Base-by-base conservation (phyloP, 768 basidiomycete species). In the Boletus tylopilopsis region DNA sequence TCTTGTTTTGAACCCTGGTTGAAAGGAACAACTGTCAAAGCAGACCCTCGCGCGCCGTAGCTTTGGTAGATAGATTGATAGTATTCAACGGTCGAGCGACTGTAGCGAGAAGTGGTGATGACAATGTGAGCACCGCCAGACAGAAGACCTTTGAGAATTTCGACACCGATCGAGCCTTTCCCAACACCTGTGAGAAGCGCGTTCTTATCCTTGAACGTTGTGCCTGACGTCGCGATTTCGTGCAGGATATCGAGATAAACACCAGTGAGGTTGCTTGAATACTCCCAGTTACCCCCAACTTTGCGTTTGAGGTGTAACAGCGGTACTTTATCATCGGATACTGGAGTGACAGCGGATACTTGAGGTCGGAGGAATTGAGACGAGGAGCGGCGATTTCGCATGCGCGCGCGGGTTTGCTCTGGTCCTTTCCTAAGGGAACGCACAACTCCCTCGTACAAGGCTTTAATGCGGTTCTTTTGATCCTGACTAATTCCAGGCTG, bases 1-100 rank as follows among this genome's bases (percentile, higher is more conserved):
- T 99, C 96, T 68, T 98, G 96, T 71, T 93, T 96, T 4, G 96
- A 98, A 24, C 90, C 96, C 68, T 98, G 95, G 64, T 99, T 99
- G 82, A 98, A 99, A 13, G 96, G 96, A 29, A 99, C 95, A 43
- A 99, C 95, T 12, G 94, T 94, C 38, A 99, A 78, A 18, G 93
- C 90, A n/a, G 95, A 94, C 9, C 94, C 95, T 56, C 91, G 87
- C 59, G 91, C 92, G 18, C 96, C 96, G 61, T 85, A 86, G 51
- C 87, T 85, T 69, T 98, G 96, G 82, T 87, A 99, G 69, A 98
- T 94, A 38, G 87, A 86, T 67, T 99, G 96, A 71, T 99, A 99
- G 70, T 94, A 99, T 69, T 97, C 94, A 53, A 99, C 95, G 12
- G 87, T 91, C 47, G 90, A 82, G 54, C 96, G 92, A 67, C 79